phyloP scores from a whole-genome alignment of 1,139 yeast species.

The Pichia sp. region DNA sequence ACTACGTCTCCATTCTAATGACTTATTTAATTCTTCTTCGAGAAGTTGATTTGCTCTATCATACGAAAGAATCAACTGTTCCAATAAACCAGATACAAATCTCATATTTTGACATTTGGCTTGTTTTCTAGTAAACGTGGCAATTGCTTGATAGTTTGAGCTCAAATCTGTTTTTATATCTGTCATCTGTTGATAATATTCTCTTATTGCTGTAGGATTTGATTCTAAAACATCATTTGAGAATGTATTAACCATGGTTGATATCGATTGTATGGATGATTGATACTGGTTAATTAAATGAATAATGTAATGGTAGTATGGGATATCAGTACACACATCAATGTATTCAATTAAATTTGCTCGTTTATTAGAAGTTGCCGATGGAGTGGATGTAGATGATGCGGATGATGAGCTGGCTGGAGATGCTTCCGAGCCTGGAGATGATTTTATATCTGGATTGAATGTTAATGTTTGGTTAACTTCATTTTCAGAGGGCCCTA shows the following conservation, averaged over 20 bases:
- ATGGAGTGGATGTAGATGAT: slow-evolving; percentile 10
- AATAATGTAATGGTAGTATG: slow-evolving; percentile 28
- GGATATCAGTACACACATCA: slow-evolving; percentile 28
- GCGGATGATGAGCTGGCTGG: slow-evolving; percentile 10
- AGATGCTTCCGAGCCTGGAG: slow-evolving; percentile 4
- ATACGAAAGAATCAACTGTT: slow-evolving; percentile 28
- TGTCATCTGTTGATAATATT: slow-evolving; percentile 28
- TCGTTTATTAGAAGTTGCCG: neutral
- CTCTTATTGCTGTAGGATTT: slow-evolving; percentile 31
- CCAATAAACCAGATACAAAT: slow-evolving; percentile 27
- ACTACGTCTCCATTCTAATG: slow-evolving; percentile 25
- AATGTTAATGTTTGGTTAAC: slow-evolving; percentile 12
- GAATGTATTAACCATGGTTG: slow-evolving; percentile 28
- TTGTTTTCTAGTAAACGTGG: slow-evolving; percentile 30
- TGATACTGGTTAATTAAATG: slow-evolving; percentile 31
- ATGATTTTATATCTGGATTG: slow-evolving; percentile 5
- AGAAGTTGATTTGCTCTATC: slow-evolving; percentile 22
- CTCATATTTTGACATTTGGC: slow-evolving; percentile 30
- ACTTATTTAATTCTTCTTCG: slow-evolving; percentile 22
- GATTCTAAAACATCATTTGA: slow-evolving; percentile 28
- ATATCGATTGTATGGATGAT: slow-evolving; percentile 27
- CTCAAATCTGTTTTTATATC: slow-evolving; percentile 25
- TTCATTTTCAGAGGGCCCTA: slow-evolving; percentile 30
- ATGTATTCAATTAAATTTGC: slow-evolving; percentile 26
- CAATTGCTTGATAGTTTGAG: slow-evolving; percentile 32